Evolutionary conservation across 2,329 filamentous ascomycete species (phyloP).

Genomic region (Cladobotryum protrusum): DNA sequence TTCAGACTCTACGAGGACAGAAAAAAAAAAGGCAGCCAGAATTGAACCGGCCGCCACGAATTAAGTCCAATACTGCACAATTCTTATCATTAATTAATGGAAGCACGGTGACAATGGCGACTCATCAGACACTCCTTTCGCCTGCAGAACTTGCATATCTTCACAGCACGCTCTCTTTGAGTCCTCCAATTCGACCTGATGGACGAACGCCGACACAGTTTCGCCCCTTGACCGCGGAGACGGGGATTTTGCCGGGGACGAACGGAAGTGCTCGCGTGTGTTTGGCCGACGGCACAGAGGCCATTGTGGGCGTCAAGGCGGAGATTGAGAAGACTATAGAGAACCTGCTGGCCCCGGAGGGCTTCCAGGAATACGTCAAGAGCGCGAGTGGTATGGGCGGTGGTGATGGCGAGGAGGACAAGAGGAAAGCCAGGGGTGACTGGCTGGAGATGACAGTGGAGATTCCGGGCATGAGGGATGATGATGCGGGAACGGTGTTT

Average conservation of each 20-base stretch:
- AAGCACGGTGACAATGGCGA: conserved; percentile 44
- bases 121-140: conserved; percentile 71
- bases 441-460: conserved; percentile 93
- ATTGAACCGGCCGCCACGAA: background rate
- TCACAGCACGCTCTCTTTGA: conserved; percentile 74
- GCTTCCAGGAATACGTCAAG: conserved; percentile 13
- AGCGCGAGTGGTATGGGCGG: conserved; percentile 27
- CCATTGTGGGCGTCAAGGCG: conserved; percentile 90
- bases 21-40: conserved; percentile 1
- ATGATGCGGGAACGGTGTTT: conserved; percentile 84
- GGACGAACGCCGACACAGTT: conserved; percentile 78
- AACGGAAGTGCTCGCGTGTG: conserved; percentile 92
- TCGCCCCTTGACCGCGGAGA: conserved; percentile 84
- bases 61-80: background rate
- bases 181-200: conserved; percentile 83
- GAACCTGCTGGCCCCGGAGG: conserved; percentile 20
- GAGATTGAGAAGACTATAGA: conserved; percentile 72
- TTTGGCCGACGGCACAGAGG: conserved; percentile 91
- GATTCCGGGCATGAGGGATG: conserved; percentile 84
- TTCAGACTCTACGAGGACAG: background rate
- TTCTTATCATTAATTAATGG: background rate
- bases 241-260: conserved; percentile 77
- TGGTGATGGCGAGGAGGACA: conserved; percentile 35
- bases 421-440: conserved; percentile 45
- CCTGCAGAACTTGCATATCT: conserved; percentile 96